Evolutionary conservation across 1,284 basidiomycete genomes (phyloP), one percentile per base, ranked within the genome.

Genomic region (Fomitopsis palustris): DNA sequence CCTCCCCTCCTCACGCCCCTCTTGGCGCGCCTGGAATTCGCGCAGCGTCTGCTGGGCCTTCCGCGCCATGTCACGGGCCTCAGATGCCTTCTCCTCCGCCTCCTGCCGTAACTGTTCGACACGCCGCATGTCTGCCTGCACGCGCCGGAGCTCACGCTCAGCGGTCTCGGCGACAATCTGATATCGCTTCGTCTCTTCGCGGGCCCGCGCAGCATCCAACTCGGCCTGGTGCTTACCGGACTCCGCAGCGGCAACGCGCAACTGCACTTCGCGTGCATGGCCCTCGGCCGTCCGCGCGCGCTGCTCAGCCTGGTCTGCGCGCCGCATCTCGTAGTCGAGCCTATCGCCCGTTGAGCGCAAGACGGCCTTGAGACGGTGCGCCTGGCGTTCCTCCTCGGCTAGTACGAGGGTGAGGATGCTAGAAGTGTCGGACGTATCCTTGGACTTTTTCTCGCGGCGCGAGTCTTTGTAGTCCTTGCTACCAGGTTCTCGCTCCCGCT

Each of bases 361-460:
- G 35, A 85, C 68, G 37, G 77, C 75, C 68, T 85, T 87, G 61
- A 88, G 77, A 59, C 81, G 79, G 60, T 78, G 77, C 31, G 78
- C 77, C 65, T 86, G 82, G 55, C 80, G 79, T 68, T 87, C 84
- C 68, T 86, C 84, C 61, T 87, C 85, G n/a, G 80, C 80, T 31
- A 87, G 77, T 41, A 82, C 76, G 35, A 81, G 64, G 29, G 71
- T 74, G 54, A 78, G 68, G 61, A 78, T 72, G 59, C 68, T 72
- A 56, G 69, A 57, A 16, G 68, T 63, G 58, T 72, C 72, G 37
- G 69, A 70, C 14, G 65, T 59, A 29, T 70, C 69, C 47, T 67
- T 64, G 45, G 64, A 64, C 53, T 61, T 64, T 51, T 61, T 63
- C 49, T 47, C 45, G 10, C 45, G 45, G 9, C 54, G 53, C 54